Base-by-base conservation (phyloP, 805 yeast genomes). In the Kurtzmaniella fragi region DNA sequence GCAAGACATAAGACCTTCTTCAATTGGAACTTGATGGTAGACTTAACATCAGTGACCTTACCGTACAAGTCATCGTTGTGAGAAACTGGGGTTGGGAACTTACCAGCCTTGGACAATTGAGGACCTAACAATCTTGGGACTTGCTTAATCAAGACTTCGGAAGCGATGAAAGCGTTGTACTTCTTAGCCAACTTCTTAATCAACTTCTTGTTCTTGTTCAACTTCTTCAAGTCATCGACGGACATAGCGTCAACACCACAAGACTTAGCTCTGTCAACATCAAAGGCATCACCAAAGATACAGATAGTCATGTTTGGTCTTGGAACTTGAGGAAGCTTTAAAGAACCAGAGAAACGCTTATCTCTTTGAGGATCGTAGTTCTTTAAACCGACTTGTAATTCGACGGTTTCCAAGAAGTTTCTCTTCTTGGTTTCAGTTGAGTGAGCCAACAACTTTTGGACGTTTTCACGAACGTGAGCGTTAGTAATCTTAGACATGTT, bases 351-450 rank as follows among this genome's bases (percentile, higher is more conserved):
- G 97, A 93, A 93, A 89, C 99, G 98, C 90, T 93, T 93, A 78
- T 93, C 99, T 87, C 99, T 90, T 82, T 93, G 99, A 70, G 99
- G 98, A 74, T 93, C 99, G 78, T 93, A 93, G 95, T 93, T 93
- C 90, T 93, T 93, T 64, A 93, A 83, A 75, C 99, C 99, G 68
- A 93, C 95, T 80, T 93, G 99, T 71, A 93, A 82, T 80, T 93
- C 99, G 65, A 93, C 90, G 74, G 99, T 91, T 84, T 93, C 99
- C 77, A 91, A 85, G 80, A 93, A 93, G 95, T 93, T 93, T 84
- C 99, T 90, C 96, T 93, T 91, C 87, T 93, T 93, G 78, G 91
- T 84, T 75, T 85, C 93, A 71, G 69, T 80, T 62, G 98, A 88
- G 82, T 70, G 80, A 68, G 82, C 84, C 72, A 93, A 77, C 66